Evolutionary conservation across 2,329 filamentous ascomycete species (phyloP).

Genomic region (Gaeumannomyces sp.): DNA sequence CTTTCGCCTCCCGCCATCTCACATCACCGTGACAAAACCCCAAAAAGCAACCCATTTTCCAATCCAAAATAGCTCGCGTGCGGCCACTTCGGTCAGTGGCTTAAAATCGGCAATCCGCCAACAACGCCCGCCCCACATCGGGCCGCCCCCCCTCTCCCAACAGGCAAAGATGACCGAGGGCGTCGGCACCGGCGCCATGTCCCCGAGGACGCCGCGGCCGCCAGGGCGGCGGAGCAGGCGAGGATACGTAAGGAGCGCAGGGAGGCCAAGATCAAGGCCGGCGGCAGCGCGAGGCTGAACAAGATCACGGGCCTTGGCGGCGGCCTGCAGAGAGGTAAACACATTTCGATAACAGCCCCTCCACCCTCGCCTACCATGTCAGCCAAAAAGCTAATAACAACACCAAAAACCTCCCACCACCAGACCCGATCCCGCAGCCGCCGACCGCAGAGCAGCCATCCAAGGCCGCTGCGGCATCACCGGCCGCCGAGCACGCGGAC

Average conservation of each 20-base stretch:
- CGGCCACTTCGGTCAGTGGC: no score
- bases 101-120: no score
- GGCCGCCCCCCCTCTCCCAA: background rate
- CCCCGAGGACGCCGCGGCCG: constrained; percentile 41
- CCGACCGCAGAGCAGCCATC: constrained; percentile 21
- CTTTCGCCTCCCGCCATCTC: no score
- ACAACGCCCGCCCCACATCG: no score
- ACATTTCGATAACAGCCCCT: constrained; percentile 12
- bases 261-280: constrained; percentile 70
- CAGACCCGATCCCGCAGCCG: constrained; percentile 13
- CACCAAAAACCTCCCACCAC: constrained; percentile 23
- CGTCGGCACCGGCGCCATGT: background rate
- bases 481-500: constrained; percentile 42
- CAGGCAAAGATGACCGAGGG: background rate
- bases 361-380: no score
- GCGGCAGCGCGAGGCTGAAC: constrained; percentile 63
- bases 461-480: constrained; percentile 24
- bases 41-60: no score
- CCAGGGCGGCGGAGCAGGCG: constrained; percentile 57
- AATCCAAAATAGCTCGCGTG: no score
- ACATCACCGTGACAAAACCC: no score
- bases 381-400: constrained; percentile 22
- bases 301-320: constrained; percentile 69
- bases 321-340: constrained; percentile 40
- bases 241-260: constrained; percentile 72